These are phyloP conservation scores for Elymus sibiricus DNA, from an alignment of 176 grass and related monocot genomes.

Conservation along the genomic window DNA sequence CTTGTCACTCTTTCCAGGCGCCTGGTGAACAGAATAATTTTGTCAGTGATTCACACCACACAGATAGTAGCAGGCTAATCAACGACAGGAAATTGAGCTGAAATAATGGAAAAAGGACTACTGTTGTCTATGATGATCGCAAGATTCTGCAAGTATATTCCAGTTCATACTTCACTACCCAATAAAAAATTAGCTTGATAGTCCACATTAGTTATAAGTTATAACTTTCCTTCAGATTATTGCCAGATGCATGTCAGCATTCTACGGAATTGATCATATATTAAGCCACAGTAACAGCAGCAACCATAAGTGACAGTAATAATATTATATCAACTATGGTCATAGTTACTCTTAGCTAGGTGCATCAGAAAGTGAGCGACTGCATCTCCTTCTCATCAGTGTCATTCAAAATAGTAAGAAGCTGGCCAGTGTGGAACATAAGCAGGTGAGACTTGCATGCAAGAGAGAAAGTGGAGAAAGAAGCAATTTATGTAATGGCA, in stretches of 20 bases:
- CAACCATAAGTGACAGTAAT: not conserved
- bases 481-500: not conserved
- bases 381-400: not conserved
- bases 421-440: not conserved
- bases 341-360: not conserved
- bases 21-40: constrained; percentile 39
- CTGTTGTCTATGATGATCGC: not conserved
- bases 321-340: not conserved
- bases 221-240: not conserved
- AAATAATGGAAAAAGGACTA: not conserved
- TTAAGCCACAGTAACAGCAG: not conserved
- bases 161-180: not conserved
- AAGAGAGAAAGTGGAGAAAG: not conserved
- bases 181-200: not conserved
- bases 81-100: no score
- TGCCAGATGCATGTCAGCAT: not conserved
- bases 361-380: not conserved
- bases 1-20: constrained; percentile 98
- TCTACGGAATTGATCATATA: not conserved
- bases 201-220: not conserved
- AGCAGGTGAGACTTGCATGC: not conserved
- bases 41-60: constrained; percentile 14
- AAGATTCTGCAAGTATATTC: constrained; percentile 2
- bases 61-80: constrained; percentile 13
- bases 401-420: not conserved